Percentiles rank a stretch among this genome's conserved stretches.
These are phyloP conservation scores for Coemansia sp. DNA, from an alignment of 192 early-diverging fungal genomes.

Conservation along the genomic window DNA sequence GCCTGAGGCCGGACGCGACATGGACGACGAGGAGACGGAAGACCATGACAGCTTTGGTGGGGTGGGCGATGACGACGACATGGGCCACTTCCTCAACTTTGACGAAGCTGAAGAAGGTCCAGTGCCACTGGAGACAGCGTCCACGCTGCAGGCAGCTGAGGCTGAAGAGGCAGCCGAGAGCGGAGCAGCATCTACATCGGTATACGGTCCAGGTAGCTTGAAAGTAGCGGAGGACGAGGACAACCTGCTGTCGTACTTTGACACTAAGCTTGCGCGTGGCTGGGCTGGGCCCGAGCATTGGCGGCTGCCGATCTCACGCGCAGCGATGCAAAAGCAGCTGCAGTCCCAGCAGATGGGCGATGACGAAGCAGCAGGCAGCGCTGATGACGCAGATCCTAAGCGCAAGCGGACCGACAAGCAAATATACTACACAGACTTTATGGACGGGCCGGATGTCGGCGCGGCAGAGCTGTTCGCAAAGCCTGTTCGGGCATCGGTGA, in stretches of 20 bases:
- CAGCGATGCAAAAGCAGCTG: slow-evolving; percentile 44
- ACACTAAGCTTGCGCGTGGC: slow-evolving; percentile 69
- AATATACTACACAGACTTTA: slow-evolving; percentile 61
- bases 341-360: slow-evolving; percentile 14
- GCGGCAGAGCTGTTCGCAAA: slow-evolving; percentile 72
- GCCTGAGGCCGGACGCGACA: slow-evolving; percentile 6
- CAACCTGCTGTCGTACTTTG: slow-evolving; percentile 86
- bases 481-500: slow-evolving; percentile 40
- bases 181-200: slow-evolving; percentile 7
- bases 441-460: slow-evolving; percentile 58
- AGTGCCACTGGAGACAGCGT: slow-evolving; percentile 36
- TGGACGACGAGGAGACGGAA: slow-evolving; percentile 18
- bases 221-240: slow-evolving; percentile 56
- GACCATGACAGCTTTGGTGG: slow-evolving; percentile 9
- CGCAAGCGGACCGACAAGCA: slow-evolving; percentile 55
- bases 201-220: slow-evolving; percentile 24
- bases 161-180: slow-evolving; percentile 26
- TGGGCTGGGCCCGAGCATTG: slow-evolving; percentile 97
- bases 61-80: slow-evolving; percentile 47
- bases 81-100: slow-evolving; percentile 42
- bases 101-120: slow-evolving; percentile 48
- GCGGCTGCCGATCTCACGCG: slow-evolving; percentile 62
- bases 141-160: slow-evolving; percentile 39
- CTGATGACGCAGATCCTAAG: slow-evolving; percentile 45
- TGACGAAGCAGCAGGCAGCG: slow-evolving; percentile 8